Evolutionary conservation across 352 stramenopile genomes (phyloP).

Genomic region (Globisporangium spiculum): DNA sequence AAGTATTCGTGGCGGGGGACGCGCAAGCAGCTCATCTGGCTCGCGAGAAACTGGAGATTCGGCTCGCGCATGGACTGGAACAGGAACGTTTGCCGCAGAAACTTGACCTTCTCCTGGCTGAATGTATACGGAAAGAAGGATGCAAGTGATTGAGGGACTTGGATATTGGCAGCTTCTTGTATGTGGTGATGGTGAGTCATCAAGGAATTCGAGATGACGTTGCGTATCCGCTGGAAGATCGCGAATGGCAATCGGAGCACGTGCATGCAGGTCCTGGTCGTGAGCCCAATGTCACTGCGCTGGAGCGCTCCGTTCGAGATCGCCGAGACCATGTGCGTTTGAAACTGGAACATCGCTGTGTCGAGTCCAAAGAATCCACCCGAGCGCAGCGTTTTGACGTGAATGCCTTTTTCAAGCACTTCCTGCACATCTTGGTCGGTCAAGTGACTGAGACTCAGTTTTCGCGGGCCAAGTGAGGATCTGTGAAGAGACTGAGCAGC

Average conservation of each 20-base stretch:
- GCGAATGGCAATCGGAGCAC: conserved; percentile 36
- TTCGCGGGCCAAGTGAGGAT: not conserved
- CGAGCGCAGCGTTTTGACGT: conserved; percentile 27
- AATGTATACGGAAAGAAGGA: conserved; percentile 19
- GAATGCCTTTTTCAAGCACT: conserved; percentile 9
- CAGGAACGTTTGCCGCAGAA: conserved; percentile 3
- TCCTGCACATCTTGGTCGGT: not conserved
- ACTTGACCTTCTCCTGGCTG: not conserved
- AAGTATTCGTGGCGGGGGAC: not conserved
- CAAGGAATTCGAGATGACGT: not conserved
- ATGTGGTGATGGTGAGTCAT: not conserved
- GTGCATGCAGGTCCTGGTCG: conserved; percentile 30
- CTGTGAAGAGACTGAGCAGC: no score
- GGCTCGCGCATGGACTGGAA: conserved; percentile 4
- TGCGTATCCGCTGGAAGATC: conserved; percentile 31
- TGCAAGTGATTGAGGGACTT: not conserved
- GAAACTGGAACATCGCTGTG: conserved; percentile 40
- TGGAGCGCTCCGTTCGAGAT: conserved; percentile 38
- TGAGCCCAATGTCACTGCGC: conserved; percentile 46
- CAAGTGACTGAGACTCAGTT: conserved; percentile 11
- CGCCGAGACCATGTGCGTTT: conserved; percentile 27
- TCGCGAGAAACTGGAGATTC: conserved; percentile 1
- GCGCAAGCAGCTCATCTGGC: not conserved
- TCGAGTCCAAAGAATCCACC: conserved; percentile 55
- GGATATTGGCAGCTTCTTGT: no score